Base-by-base conservation (phyloP, 768 basidiomycete species). In the Zangia roseola region DNA sequence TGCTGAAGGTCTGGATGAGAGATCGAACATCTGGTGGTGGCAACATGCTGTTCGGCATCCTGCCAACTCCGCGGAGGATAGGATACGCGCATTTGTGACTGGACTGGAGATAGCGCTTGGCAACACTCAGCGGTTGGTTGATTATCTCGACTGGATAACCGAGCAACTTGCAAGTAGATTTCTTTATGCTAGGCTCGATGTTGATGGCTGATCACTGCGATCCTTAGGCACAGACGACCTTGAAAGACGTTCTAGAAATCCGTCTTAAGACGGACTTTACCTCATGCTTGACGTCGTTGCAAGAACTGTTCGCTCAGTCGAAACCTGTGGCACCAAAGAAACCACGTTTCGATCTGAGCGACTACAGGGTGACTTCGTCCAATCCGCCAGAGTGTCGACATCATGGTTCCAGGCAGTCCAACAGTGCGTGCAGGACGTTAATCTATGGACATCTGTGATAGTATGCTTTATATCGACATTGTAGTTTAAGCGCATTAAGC, bases 91-190 rank as follows among this genome's bases (percentile, higher is more conserved):
- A 2, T 43, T 65, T 35, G 41, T 58, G 35, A 16, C 40, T 3
- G 63, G 59, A 40, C 39, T 69, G 38, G 65, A 65, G 31, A 44
- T 40, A 24, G 38, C 54, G 10, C 54, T 61, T 6, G 53, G 53
- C 25, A 58, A 61, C 34, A 36, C 57, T 14, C 55, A 30, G 10
- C 58, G 52, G 21, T 47, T 68, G 43, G 45, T 43, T 8, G 56
- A 54, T 12, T 63, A 68, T 31, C 63, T 68, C 21, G 66, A 68
- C 10, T 61, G 57, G 59, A 63, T 61, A 7, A 54, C 68, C 2
- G 57, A 61, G 5, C 52, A 55, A 10, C 49, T 68, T n/a, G 66
- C 58, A 43, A 41, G 68, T 39, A 14, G 14, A 8, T 37, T 13
- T 20, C 31, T 17, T 1, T 21, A 5, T 4, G 24, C 21, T 19